Evolutionary conservation across 805 yeast species (phyloP), one percentile per base, ranked within the genome.

Genomic region (Kodamaea kakaduensis): DNA sequence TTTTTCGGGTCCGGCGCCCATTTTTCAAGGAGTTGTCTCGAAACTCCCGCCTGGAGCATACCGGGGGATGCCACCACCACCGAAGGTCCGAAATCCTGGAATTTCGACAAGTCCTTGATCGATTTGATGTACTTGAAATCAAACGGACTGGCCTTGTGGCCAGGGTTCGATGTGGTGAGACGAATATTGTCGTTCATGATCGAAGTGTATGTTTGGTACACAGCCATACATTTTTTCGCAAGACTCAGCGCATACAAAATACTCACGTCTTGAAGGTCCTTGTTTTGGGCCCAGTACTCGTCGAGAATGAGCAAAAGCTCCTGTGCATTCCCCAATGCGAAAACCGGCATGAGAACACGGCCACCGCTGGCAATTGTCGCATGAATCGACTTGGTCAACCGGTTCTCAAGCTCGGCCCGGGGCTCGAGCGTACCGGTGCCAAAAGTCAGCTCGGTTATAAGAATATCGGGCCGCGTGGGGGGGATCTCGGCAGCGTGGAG

Each of bases 1-100:
- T 93, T 93, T 51, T 86, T 82, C 3, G 94, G 84, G 50, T 93
- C 97, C 0, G 99, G 98, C 4, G 95, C 89, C 99, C 99, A 93
- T 56, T 83, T 77, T 53, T 93, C 99, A 18, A 93, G 69, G 14
- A 93, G 67, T 48, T 84, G 93, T 48, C 99, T 71, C 0, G 97
- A 87, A 3, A 89, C 81, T 43, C 99, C 99, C 55, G 84, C 89
- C 57, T 90, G 98, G 32, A 93, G 68, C 99, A 93, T 93, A 56
- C 99, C 99, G 0, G 99, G 99, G 29, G 95, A 79, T 0, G 98
- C 98, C 22, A 93, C 75, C 60, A 93, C 89, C 14, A 93, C 97
- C 47, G 96, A 87, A 3, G 98, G 96, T 0, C 95, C 95, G 46
- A 87, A 73, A 58, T 93, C 98, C 50, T 88, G 95, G 53, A 93